Evolutionary conservation across 2,329 filamentous ascomycete species (phyloP), one percentile per base, ranked within the genome.

Genomic region (Penicillium brasilianum): DNA sequence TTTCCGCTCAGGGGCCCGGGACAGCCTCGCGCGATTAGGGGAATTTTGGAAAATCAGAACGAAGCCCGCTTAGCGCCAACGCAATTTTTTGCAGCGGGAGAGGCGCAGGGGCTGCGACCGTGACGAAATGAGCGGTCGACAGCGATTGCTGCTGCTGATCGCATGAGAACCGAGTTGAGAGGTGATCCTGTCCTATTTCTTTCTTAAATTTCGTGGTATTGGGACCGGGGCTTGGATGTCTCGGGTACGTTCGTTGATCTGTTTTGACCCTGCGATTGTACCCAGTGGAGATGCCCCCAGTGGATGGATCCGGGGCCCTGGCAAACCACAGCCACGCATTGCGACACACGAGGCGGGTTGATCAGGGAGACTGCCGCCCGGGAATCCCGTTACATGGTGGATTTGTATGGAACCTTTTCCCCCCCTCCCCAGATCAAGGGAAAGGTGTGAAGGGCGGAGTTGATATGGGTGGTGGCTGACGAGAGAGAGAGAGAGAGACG

Each of bases 281-380:
- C 20, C 20, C 18, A 28, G 60, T 63, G 60, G 63, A 34, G 59
- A 52, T 44, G 18, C 10, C n/a, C 39, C 46, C 20, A 28, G 37
- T 44, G 37, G 46, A 57, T 55, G 58, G 58, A 43, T 52, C 41
- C 49, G 50, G 39, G 6, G 30, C 32, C 30, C 53, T 59, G 58
- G 41, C 63, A 61, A 65, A 63, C 61, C 58, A 65, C 56, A 61
- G 56, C 55, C 34, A 49, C 37, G 37, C 56, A 61, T 63, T 18
- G 52, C 46, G 55, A 37, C 51, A 63, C 60, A 59, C 61, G 55
- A 58, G 55, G 52, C 36, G 48, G 49, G 32, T 46, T 41, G 43
- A 57, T 46, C 10, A n/a, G 49, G 49, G n/a, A 37, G 49, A 36
- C 32, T 28, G n/a, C 50, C 48, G 48, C 48, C 28, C 20, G 13